Percentiles rank a stretch among this genome's conserved stretches.
Evolutionary conservation across 2,329 filamentous ascomycete species (phyloP).

Genomic region (Arthrocladium fulminans): DNA sequence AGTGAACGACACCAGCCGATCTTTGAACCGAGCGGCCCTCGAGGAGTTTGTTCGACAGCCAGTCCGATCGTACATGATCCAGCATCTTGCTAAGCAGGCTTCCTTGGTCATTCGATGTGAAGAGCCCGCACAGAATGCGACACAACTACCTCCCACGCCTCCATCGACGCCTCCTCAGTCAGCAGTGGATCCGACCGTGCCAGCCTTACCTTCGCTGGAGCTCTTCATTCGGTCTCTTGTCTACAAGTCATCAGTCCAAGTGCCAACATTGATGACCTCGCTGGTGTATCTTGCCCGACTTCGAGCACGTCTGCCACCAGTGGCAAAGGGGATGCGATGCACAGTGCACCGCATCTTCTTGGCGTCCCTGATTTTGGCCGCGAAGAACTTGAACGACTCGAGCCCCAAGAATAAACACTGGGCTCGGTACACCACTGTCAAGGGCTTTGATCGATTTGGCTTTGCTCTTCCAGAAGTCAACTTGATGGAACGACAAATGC

Average conservation of each 20-base stretch:
- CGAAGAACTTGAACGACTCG: constrained; percentile 97
- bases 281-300: constrained; percentile 86
- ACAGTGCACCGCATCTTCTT: constrained; percentile 97
- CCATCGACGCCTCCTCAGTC: constrained; percentile 50
- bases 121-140: constrained; percentile 41
- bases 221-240: constrained; percentile 89
- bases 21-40: constrained; percentile 36
- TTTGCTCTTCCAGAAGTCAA: constrained; percentile 96
- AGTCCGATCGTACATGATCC: constrained; percentile 41
- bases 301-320: constrained; percentile 74
- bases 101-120: constrained; percentile 43
- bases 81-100: constrained; percentile 39
- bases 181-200: constrained; percentile 27
- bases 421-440: constrained; percentile 82
- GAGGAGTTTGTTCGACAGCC: constrained; percentile 40
- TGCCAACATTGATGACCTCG: constrained; percentile 93
- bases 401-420: constrained; percentile 99
- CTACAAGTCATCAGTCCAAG: constrained; percentile 88
- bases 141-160: constrained; percentile 43
- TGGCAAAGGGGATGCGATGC: constrained; percentile 92
- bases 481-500: constrained; percentile 97
- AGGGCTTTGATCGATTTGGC: constrained; percentile 65
- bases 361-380: constrained; percentile 52
- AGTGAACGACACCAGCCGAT: constrained; percentile 18
- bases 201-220: constrained; percentile 66